A percentile compares a stretch with the other conserved stretches of the same genome.
These are phyloP conservation scores for Eucalyptus pauciflora DNA, from an alignment of 345 rosid genomes.

Conservation along the genomic window DNA sequence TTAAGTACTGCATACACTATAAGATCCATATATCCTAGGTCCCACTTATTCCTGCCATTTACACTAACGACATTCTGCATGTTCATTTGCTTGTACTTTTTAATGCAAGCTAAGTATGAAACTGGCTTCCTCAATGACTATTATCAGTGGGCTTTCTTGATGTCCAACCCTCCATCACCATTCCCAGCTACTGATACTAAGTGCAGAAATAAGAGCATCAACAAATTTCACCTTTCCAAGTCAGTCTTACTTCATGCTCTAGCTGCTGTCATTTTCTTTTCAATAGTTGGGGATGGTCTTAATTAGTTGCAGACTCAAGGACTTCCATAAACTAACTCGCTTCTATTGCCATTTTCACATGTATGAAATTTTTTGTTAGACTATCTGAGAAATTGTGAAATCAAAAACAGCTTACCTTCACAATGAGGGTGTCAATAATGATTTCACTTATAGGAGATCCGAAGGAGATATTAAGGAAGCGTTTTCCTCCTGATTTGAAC, in stretches of 20 bases:
- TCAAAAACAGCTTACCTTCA: slow-evolving; percentile 46
- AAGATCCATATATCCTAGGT: not conserved
- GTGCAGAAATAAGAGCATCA: not conserved
- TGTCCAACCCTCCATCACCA: not conserved
- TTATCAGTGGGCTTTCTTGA: not conserved
- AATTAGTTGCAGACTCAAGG: not conserved
- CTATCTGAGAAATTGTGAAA: not conserved
- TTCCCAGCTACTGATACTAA: not conserved
- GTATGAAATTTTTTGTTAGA: not conserved
- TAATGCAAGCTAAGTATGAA: not conserved
- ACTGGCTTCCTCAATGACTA: not conserved
- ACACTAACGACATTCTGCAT: not conserved
- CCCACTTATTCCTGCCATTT: not conserved
- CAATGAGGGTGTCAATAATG: slow-evolving; percentile 59
- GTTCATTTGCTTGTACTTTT: not conserved
- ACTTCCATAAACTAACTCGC: not conserved
- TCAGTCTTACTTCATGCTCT: not conserved
- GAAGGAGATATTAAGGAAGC: slow-evolving; percentile 63
- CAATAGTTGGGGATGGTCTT: not conserved
- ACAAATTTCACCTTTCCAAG: not conserved
- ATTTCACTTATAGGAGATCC: slow-evolving; percentile 71
- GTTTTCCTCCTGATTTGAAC: slow-evolving; percentile 67
- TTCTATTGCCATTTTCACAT: not conserved
- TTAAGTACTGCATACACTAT: not conserved
- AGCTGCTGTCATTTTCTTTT: not conserved